Evolutionary conservation across 345 rosid species (phyloP).

Genomic region (Lumnitzera littorea): DNA sequence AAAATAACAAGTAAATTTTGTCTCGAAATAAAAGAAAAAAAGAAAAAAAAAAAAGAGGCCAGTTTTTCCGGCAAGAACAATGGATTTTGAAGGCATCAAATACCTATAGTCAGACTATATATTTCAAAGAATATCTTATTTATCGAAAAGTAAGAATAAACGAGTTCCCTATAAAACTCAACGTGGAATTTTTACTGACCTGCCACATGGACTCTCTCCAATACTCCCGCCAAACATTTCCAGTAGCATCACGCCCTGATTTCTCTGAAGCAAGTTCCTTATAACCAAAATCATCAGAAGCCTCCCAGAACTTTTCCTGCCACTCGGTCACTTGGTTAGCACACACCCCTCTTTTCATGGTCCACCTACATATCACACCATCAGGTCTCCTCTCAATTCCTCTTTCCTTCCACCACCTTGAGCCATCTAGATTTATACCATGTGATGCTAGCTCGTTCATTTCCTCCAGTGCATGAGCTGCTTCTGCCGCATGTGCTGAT

Average conservation of each 20-base stretch:
- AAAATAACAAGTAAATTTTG: too few relatives aligned
- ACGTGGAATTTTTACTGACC: slow-evolving; percentile 27
- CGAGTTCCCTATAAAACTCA: too few relatives aligned
- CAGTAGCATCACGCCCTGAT: slow-evolving; percentile 77
- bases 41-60: too few relatives aligned
- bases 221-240: slow-evolving; percentile 82
- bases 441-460: slow-evolving; percentile 29
- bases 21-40: too few relatives aligned
- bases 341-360: slow-evolving; percentile 79
- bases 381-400: slow-evolving; percentile 68
- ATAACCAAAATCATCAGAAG: slow-evolving; percentile 76
- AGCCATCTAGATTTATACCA: slow-evolving; percentile 55
- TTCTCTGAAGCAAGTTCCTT: slow-evolving; percentile 98
- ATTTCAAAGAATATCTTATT: too few relatives aligned
- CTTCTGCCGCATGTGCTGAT: slow-evolving; percentile 68
- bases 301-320: slow-evolving; percentile 99
- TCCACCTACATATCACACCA: slow-evolving; percentile 90
- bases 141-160: too few relatives aligned
- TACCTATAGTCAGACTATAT: too few relatives aligned
- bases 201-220: slow-evolving; percentile 91
- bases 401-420: slow-evolving; percentile 87
- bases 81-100: too few relatives aligned
- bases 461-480: slow-evolving; percentile 59
- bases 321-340: slow-evolving; percentile 73
- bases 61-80: too few relatives aligned